Base-by-base conservation (phyloP, 306 rosid genomes). In the Notholithocarpus densiflorus region DNA sequence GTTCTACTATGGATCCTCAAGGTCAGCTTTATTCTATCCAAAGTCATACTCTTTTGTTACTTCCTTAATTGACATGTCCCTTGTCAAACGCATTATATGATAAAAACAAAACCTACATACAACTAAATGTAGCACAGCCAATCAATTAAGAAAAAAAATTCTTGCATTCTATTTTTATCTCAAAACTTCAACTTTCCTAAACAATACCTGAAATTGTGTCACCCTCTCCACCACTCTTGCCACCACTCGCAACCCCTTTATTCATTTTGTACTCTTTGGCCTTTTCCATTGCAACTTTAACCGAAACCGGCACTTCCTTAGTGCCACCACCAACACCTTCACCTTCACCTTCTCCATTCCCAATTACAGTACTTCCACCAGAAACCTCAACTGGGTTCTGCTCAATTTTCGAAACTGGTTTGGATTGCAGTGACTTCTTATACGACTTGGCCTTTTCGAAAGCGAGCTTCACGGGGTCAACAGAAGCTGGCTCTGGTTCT, bases 381-480 rank as follows among this genome's bases (percentile, higher is more conserved):
- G 82, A 77, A 84, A 43, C 79, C 1, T 18, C 78, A 40, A 34
- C 74, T 69, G 85, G 79, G 19, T 23, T 81, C 55, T 82, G 80
- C 81, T 85, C 82, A 56, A 57, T 19, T 82, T 74, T 78, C 79
- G 6, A 76, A 65, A 56, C 56, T 5, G 77, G 48, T 68, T 81
- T 79, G 40, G 79, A 64, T 26, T 88, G 64, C 0, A 59, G 53
- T 13, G 84, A 78, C 64, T 84, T 78, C 84, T 85, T 84, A 83
- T 89, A 91, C 7, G 86, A 87, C 86, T 85, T 89, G 5, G 97
- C 97, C 37, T 88, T 90, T 72, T 60, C 81, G 54, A 89, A 87
- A 15, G 98, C 90, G 48, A 91, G 89, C 91, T 91, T 91, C 66
- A 85, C 87, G 1, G 90, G 88, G 81, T 88, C 97, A 71, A 74